Evolutionary conservation across 176 grass and related monocot species (phyloP).

Genomic region (Oryza rufipogon): DNA sequence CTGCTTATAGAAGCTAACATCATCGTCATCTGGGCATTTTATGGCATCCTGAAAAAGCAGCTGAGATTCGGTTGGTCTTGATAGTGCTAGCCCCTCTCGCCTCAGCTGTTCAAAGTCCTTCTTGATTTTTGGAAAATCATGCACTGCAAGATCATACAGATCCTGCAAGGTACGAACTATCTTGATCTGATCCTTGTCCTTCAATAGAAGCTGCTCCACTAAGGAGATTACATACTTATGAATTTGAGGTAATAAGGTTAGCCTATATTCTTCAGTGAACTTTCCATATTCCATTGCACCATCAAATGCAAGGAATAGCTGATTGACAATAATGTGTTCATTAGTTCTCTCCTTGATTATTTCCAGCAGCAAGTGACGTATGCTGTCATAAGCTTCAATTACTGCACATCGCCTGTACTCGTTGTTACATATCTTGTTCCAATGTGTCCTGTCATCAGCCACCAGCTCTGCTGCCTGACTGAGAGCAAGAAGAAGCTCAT

Average conservation of each 20-base stretch:
- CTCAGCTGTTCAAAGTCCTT: slow-evolving; percentile 64
- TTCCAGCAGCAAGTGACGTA: slow-evolving; percentile 65
- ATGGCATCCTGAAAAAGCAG: slow-evolving; percentile 85
- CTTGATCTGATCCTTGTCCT: slow-evolving; percentile 72
- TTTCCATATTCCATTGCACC: slow-evolving; percentile 40
- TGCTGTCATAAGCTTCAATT: slow-evolving; percentile 87
- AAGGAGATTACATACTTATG: slow-evolving; percentile 75
- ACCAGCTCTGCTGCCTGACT: slow-evolving; percentile 76
- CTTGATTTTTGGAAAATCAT: slow-evolving; percentile 72
- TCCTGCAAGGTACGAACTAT: slow-evolving; percentile 87
- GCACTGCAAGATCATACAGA: slow-evolving; percentile 74
- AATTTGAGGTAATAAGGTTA: slow-evolving; percentile 55
- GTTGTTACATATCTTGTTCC: slow-evolving; percentile 66
- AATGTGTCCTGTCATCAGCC: slow-evolving; percentile 68
- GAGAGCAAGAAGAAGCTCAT: slow-evolving; percentile 85
- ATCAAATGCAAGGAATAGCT: slow-evolving; percentile 75
- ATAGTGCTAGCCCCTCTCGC: slow-evolving; percentile 53
- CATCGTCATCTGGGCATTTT: slow-evolving; percentile 49
- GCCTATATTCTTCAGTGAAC: slow-evolving; percentile 66
- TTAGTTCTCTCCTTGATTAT: slow-evolving; percentile 60
- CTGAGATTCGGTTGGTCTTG: slow-evolving; percentile 39
- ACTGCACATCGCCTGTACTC: slow-evolving; percentile 92
- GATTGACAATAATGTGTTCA: slow-evolving; percentile 67
- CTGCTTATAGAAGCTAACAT: slow-evolving; percentile 82
- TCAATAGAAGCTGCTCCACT: slow-evolving; percentile 62